A percentile compares a stretch with the other conserved stretches of the same genome.
Conservation (phyloP, 345 rosid genomes). For the Aquilaria malaccensis region DNA sequence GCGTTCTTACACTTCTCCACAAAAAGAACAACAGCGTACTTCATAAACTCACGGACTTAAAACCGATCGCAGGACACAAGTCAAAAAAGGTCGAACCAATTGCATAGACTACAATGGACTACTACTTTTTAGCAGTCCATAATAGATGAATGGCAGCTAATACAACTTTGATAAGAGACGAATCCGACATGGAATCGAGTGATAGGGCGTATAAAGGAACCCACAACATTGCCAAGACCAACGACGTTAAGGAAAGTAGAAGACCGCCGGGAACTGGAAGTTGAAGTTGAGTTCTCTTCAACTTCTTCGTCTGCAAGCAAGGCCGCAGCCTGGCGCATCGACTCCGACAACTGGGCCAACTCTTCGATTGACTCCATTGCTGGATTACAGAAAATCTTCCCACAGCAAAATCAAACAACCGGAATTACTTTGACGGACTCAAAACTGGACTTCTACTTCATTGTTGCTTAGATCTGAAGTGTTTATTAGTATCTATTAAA, state of each 20-base stretch:
- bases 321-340: conserved; percentile 73
- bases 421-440: not conserved
- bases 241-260: conserved; percentile 83
- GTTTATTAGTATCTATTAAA: no score
- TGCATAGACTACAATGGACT: no score
- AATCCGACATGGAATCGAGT: not conserved
- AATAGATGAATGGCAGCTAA: not conserved
- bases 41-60: no score
- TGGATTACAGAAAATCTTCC: not conserved
- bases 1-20: no score
- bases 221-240: conserved; percentile 86
- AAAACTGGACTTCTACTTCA: no score
- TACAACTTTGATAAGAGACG: not conserved
- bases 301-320: conserved; percentile 89
- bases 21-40: no score
- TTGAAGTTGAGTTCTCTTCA: conserved; percentile 58
- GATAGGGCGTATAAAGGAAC: conserved; percentile 17
- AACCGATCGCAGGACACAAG: not conserved
- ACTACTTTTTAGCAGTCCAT: no score
- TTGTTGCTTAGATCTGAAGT: no score
- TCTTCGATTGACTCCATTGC: conserved; percentile 94
- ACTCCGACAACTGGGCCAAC: conserved; percentile 62
- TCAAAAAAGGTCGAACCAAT: no score
- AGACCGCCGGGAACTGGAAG: conserved; percentile 38
- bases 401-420: not conserved